Evolutionary conservation across 306 rosid species (phyloP).

Genomic region (Echinosophora koreensis): DNA sequence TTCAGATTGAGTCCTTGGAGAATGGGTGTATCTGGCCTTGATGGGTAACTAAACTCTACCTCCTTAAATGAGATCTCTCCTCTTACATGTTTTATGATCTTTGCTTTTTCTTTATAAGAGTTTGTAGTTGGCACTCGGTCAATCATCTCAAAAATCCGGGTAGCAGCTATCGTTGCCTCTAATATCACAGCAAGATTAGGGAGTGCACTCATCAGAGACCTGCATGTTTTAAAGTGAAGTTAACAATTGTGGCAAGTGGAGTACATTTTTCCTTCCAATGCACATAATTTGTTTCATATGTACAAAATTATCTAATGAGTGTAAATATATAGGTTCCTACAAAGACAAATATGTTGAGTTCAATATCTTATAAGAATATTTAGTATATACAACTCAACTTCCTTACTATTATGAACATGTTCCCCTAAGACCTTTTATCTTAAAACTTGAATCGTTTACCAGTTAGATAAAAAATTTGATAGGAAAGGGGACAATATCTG

Average conservation of each 20-base stretch:
- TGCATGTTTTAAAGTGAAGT: conserved; percentile 39
- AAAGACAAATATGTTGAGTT: neutral
- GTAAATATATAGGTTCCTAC: neutral
- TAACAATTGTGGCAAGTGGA: conserved; percentile 4
- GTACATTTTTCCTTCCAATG: neutral
- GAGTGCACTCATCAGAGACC: conserved; percentile 80
- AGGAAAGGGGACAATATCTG: neutral
- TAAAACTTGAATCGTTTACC: neutral
- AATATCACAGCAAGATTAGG: conserved; percentile 67
- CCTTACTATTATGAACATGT: neutral
- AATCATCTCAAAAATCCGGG: conserved; percentile 65
- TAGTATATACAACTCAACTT: neutral
- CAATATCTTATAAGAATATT: neutral
- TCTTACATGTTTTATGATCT: conserved; percentile 49
- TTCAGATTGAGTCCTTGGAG: conserved; percentile 71
- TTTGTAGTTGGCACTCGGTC: conserved; percentile 52
- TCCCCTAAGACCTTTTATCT: neutral
- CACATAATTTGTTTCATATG: conserved; percentile 9
- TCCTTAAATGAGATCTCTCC: conserved; percentile 73
- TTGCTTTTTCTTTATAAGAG: conserved; percentile 55
- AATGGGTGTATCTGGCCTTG: conserved; percentile 74
- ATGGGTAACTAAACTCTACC: conserved; percentile 73
- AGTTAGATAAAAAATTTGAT: neutral
- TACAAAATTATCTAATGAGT: neutral
- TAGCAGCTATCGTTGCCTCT: conserved; percentile 62